Evolutionary conservation across 2,329 filamentous ascomycete genomes (phyloP).

Genomic region (Teratosphaeriaceae sp.): DNA sequence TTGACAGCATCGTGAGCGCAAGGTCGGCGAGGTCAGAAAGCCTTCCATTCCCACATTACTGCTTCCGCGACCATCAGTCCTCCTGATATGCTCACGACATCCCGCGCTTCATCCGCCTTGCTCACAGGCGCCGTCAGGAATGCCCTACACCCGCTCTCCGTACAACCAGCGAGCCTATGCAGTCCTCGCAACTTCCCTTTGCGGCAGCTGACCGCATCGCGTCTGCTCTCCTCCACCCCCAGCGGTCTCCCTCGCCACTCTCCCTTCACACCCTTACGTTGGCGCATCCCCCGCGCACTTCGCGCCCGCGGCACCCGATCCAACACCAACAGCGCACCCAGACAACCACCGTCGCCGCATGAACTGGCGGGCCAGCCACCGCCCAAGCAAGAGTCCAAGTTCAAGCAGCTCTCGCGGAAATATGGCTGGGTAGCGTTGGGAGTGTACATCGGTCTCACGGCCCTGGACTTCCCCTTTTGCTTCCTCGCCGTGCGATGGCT

Average conservation of each 20-base stretch:
- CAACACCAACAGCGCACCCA: constrained; percentile 31
- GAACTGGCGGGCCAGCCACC: background rate
- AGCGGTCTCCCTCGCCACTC: background rate
- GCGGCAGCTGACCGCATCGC: background rate
- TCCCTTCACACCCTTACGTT: too few species aligned
- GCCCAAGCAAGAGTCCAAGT: constrained; percentile 32
- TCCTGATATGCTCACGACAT: background rate
- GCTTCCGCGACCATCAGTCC: background rate
- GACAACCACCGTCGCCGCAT: constrained; percentile 11
- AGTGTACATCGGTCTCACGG: constrained; percentile 79
- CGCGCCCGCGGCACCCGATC: constrained; percentile 14
- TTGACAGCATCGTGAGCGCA: background rate
- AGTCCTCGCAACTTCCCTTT: background rate
- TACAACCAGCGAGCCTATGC: background rate
- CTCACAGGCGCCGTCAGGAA: too few species aligned
- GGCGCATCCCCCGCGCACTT: background rate
- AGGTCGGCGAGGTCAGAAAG: background rate
- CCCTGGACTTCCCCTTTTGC: constrained; percentile 90
- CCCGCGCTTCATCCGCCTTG: background rate
- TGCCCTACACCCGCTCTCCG: background rate
- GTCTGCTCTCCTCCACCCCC: background rate
- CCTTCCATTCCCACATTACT: background rate
- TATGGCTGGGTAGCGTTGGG: constrained; percentile 92
- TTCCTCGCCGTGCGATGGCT: constrained; percentile 79
- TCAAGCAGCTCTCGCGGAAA: constrained; percentile 81